phyloP scores from a whole-genome alignment of 2,329 filamentous ascomycete genomes.

The Metarhizium humberi region DNA sequence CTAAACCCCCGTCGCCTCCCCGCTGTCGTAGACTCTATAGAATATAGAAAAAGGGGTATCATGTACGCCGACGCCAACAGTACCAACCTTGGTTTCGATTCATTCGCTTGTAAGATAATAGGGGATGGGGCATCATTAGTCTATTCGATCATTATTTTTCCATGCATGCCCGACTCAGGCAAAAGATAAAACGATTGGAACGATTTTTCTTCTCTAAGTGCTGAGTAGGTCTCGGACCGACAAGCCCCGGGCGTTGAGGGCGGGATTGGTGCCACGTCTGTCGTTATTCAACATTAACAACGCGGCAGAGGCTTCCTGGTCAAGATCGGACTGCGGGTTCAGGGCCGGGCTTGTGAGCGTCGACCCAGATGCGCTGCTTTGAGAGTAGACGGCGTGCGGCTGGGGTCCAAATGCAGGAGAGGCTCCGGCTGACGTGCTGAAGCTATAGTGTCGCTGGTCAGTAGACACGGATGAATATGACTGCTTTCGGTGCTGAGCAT shows the following conservation, averaged over 20 bases:
- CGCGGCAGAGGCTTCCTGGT: slow-evolving; percentile 77
- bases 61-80: neutral
- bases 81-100: neutral
- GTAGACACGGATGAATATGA: slow-evolving; percentile 46
- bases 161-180: neutral
- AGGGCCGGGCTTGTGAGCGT: slow-evolving; percentile 50
- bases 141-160: neutral
- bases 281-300: slow-evolving; percentile 82
- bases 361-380: slow-evolving; percentile 35
- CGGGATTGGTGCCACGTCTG: slow-evolving; percentile 40
- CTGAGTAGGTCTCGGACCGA: slow-evolving; percentile 47
- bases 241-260: slow-evolving; percentile 33
- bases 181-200: neutral
- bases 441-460: slow-evolving; percentile 41
- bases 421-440: slow-evolving; percentile 37
- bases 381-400: slow-evolving; percentile 27
- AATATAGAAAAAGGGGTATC: slow-evolving; percentile 2
- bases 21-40: neutral
- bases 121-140: neutral
- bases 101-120: neutral
- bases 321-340: slow-evolving; percentile 45
- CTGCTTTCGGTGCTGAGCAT: slow-evolving; percentile 33
- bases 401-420: slow-evolving; percentile 51
- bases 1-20: neutral
- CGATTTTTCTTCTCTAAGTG: slow-evolving; percentile 27